phyloP scores from a whole-genome alignment of 352 stramenopile species.

The Globisporangium cederbergense region DNA sequence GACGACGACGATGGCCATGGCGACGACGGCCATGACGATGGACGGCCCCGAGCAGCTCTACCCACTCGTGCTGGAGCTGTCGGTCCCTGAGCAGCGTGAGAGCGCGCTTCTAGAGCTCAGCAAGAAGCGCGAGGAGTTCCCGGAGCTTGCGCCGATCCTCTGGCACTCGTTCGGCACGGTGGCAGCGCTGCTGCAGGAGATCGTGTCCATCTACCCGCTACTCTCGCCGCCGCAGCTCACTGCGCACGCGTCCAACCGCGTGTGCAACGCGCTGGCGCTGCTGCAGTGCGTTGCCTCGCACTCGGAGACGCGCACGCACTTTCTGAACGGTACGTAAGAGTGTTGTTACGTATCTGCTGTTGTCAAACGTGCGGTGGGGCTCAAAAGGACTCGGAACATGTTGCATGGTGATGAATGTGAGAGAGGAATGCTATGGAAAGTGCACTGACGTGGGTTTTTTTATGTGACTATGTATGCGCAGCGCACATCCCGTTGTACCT shows the following conservation, averaged over 20 bases:
- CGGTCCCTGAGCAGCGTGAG: slow-evolving; percentile 93
- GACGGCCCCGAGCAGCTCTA: slow-evolving; percentile 77
- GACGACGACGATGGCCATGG: slow-evolving; percentile 11
- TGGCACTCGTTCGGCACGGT: slow-evolving; percentile 98
- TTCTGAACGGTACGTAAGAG: slow-evolving; percentile 85
- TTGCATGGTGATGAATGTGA: not conserved
- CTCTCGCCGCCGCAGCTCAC: slow-evolving; percentile 96
- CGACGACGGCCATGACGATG: slow-evolving; percentile 24
- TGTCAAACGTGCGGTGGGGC: not conserved
- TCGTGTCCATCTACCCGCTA: slow-evolving; percentile 98
- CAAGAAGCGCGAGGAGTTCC: slow-evolving; percentile 98
- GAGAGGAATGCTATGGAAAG: not conserved
- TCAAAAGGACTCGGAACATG: not conserved
- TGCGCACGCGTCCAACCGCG: slow-evolving; percentile 95
- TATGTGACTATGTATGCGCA: slow-evolving; percentile 5
- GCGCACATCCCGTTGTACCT: slow-evolving; percentile 98
- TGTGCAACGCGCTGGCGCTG: slow-evolving; percentile 98
- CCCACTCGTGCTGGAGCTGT: slow-evolving; percentile 92
- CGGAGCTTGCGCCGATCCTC: slow-evolving; percentile 96
- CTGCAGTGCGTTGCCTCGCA: slow-evolving; percentile 98
- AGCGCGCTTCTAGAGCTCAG: slow-evolving; percentile 96
- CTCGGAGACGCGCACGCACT: slow-evolving; percentile 94
- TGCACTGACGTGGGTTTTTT: not conserved
- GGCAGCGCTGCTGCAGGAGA: slow-evolving; percentile 96
- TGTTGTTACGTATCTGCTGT: not conserved